Base-by-base conservation (phyloP, 2,329 filamentous ascomycete genomes). In the Arthroderma sp. region DNA sequence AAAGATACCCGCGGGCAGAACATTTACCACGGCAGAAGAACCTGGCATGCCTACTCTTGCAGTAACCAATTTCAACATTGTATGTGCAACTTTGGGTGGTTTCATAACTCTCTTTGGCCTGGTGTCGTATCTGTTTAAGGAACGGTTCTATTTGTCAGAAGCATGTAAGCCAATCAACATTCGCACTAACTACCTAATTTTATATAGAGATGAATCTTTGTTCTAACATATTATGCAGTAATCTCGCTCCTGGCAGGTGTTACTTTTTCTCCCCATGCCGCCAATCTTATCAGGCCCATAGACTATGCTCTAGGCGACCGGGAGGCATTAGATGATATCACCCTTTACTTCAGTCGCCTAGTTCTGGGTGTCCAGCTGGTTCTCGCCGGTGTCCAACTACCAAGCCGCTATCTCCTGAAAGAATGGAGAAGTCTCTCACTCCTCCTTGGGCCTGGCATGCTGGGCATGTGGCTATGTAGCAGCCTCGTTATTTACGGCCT, bases 361-460 rank as follows among this genome's bases (percentile, higher is more conserved):
- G 91, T 95, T 0, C 81, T 96, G 0, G 91, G 91, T 2, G 87
- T 96, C 0, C 91, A 96, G 72, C 80, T 96, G 9, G 88, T 95
- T 7, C 77, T 96, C 5, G 90, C 90, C 0, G 91, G 91, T 4
- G 83, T 95, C 0, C 90, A 95, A 69, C 77, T 96, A 5, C 91
- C 91, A 0, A 88, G 84, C 67, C 85, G 86, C 60, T 95, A 95
- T 65, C 76, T 95, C 21, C 75, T 80, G 68, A 82, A 76, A 62
- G 83, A 95, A 82, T 91, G 87, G 86, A 87, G 82, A 66, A 81
- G 86, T 8, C 74, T 95, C 19, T 71, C 81, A 1, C 72, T 91
- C 9, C 79, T 95, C 17, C 79, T 95, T 5, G 89, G 89, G 0
- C 91, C 89, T 0, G 83, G 87, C 41, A 95, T 95, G 90, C 81